Percentiles rank a stretch among this genome's conserved stretches.
phyloP scores from a whole-genome alignment of 805 yeast species.

The Lipomyces sp. region DNA sequence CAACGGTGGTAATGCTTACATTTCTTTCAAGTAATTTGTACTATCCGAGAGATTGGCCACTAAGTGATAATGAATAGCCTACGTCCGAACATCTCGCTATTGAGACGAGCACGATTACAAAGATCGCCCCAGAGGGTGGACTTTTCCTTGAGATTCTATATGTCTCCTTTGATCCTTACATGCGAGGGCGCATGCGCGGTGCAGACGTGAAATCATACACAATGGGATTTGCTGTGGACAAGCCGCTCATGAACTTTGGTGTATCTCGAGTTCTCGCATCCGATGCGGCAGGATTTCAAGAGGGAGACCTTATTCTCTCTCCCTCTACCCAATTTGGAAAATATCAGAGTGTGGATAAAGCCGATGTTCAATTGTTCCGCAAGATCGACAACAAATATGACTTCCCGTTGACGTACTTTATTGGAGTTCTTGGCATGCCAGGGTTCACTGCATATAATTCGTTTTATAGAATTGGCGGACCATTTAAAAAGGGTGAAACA shows the following conservation, averaged over 20 bases:
- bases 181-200: slow-evolving; percentile 52
- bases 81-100: slow-evolving; percentile 2
- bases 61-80: no score
- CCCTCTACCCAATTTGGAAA: neutral
- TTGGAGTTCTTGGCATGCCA: slow-evolving; percentile 54
- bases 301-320: slow-evolving; percentile 45
- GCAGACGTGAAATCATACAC: slow-evolving; percentile 29
- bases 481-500: slow-evolving; percentile 44
- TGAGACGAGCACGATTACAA: slow-evolving; percentile 1
- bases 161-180: slow-evolving; percentile 61
- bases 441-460: slow-evolving; percentile 62
- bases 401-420: slow-evolving; percentile 38
- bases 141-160: slow-evolving; percentile 47
- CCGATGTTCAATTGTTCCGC: slow-evolving; percentile 7
- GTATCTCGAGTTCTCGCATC: slow-evolving; percentile 51
- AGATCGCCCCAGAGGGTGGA: slow-evolving; percentile 36
- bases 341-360: slow-evolving; percentile 5
- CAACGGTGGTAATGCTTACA: no score
- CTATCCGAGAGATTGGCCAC: no score
- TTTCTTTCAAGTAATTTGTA: no score
- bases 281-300: slow-evolving; percentile 41
- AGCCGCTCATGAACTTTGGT: slow-evolving; percentile 42
- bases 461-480: slow-evolving; percentile 48
- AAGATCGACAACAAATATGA: slow-evolving; percentile 11
- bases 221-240: slow-evolving; percentile 15